A percentile compares a stretch with the other conserved stretches of the same genome.
These are phyloP conservation scores for Penicillium psychrosexuale DNA, from an alignment of 2,329 filamentous ascomycete species.

Conservation along the genomic window DNA sequence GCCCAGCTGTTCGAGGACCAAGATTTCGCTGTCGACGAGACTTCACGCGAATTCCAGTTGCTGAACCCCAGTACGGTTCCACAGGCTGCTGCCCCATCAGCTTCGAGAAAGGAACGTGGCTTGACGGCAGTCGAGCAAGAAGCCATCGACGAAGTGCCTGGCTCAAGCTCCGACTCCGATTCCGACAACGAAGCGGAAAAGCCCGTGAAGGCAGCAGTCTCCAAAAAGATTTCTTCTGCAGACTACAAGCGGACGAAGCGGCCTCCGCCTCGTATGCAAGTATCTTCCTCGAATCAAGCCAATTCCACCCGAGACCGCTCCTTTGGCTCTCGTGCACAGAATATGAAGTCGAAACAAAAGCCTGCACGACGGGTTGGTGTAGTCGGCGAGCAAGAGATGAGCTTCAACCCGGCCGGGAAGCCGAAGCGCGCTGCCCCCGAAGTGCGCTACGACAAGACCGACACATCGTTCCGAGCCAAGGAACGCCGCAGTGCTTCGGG, in stretches of 20 bases:
- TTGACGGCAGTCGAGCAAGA: constrained; percentile 64
- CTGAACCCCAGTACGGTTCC: constrained; percentile 80
- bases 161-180: constrained; percentile 40
- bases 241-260: constrained; percentile 55
- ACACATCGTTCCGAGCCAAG: constrained; percentile 33
- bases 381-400: constrained; percentile 55
- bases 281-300: constrained; percentile 52
- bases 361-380: constrained; percentile 34
- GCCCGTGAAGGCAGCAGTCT: constrained; percentile 30
- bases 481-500: constrained; percentile 50
- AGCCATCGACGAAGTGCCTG: constrained; percentile 51
- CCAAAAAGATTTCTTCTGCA: constrained; percentile 51
- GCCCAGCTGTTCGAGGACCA: constrained; percentile 84
- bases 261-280: constrained; percentile 53
- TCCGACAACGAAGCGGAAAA: constrained; percentile 33
- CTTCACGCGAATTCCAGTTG: constrained; percentile 76
- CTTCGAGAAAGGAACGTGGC: constrained; percentile 44
- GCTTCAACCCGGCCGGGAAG: constrained; percentile 56
- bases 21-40: constrained; percentile 89
- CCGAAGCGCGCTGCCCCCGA: constrained; percentile 30
- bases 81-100: constrained; percentile 15
- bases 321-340: constrained; percentile 56
- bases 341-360: constrained; percentile 38
- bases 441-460: constrained; percentile 19
- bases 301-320: constrained; percentile 51